A percentile compares a stretch with the other conserved stretches of the same genome.
Conservation (phyloP, 176 grass and related monocot species). For the Zea luxurians region DNA sequence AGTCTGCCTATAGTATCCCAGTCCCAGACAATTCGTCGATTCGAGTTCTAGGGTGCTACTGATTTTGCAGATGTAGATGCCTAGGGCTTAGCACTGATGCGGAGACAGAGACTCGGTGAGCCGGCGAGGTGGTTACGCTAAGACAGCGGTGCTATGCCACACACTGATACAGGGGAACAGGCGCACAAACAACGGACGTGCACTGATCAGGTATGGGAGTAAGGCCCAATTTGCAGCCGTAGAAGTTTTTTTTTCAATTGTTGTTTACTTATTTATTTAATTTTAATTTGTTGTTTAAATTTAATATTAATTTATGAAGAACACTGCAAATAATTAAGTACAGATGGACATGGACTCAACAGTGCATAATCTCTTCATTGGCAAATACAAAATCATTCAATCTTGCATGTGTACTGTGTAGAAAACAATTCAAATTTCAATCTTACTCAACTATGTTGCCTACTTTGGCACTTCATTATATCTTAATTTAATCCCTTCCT, state of each 20-base stretch:
- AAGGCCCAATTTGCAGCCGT: neutral
- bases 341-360: neutral
- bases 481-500: neutral
- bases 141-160: neutral
- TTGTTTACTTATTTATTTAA: neutral
- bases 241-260: neutral
- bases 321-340: neutral
- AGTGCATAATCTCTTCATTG: neutral
- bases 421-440: neutral
- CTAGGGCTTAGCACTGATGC: neutral
- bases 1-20: neutral
- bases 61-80: neutral
- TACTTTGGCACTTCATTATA: neutral
- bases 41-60: neutral
- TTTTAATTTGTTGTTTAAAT: neutral
- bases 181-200: neutral
- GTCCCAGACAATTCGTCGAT: neutral
- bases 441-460: neutral
- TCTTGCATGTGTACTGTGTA: neutral
- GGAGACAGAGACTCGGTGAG: neutral
- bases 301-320: neutral
- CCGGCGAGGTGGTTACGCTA: neutral
- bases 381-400: neutral
- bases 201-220: neutral
- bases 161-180: neutral